These are phyloP conservation scores for Arthrocladium fulminans DNA, from an alignment of 2,329 filamentous ascomycete genomes.

Conservation along the genomic window DNA sequence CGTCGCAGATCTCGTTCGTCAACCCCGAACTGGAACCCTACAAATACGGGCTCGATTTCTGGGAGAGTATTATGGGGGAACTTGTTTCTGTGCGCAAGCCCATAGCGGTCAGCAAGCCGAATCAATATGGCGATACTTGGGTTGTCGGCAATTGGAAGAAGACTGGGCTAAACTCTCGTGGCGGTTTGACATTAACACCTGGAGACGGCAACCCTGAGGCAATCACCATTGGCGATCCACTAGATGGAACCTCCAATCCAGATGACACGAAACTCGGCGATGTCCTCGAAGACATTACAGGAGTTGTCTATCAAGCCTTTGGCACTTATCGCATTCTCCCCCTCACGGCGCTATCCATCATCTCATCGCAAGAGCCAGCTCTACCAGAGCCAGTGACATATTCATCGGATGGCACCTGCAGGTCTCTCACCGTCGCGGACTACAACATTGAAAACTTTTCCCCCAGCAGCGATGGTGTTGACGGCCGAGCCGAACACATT, in stretches of 20 bases:
- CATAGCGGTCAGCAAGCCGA: slow-evolving; percentile 52
- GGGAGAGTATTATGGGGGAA: slow-evolving; percentile 61
- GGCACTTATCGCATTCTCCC: slow-evolving; percentile 64
- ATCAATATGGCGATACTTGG: slow-evolving; percentile 60
- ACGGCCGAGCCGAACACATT: slow-evolving; percentile 47
- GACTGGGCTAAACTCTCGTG: slow-evolving; percentile 54
- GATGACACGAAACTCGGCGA: slow-evolving; percentile 56
- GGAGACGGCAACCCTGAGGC: slow-evolving; percentile 62
- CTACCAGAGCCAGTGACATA: slow-evolving; percentile 41
- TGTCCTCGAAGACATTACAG: slow-evolving; percentile 55
- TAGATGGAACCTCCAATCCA: slow-evolving; percentile 57
- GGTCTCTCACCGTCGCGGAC: slow-evolving; percentile 53
- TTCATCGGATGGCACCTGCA: slow-evolving; percentile 48
- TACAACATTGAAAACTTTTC: slow-evolving; percentile 65
- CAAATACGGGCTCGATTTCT: slow-evolving; percentile 62
- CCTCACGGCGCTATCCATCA: slow-evolving; percentile 47
- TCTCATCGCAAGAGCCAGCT: slow-evolving; percentile 36
- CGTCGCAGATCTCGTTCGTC: slow-evolving; percentile 45
- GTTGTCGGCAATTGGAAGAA: slow-evolving; percentile 56
- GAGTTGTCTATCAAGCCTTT: slow-evolving; percentile 56
- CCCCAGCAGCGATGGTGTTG: slow-evolving; percentile 43
- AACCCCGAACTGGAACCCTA: slow-evolving; percentile 56
- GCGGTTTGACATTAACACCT: slow-evolving; percentile 54
- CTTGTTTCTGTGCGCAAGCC: slow-evolving; percentile 55
- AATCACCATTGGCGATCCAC: slow-evolving; percentile 55